These are phyloP conservation scores for Saccharomycopsis microspora DNA, from an alignment of 805 yeast genomes.

Conservation along the genomic window DNA sequence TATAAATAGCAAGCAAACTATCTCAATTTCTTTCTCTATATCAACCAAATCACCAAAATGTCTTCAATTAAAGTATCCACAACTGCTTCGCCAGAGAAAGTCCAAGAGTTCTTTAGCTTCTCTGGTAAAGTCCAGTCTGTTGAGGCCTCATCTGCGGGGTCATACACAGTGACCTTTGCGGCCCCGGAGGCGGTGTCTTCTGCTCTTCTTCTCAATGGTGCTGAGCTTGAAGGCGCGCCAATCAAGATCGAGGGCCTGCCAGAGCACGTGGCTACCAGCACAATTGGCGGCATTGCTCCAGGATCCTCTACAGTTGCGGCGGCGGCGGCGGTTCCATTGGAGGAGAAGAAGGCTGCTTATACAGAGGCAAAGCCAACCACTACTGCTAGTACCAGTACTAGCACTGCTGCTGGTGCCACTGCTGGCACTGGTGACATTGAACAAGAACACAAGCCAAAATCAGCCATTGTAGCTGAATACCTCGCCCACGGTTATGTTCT, in stretches of 20 bases:
- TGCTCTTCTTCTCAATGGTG: slow-evolving; percentile 60
- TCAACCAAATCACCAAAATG: too few relatives aligned
- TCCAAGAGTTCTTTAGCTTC: slow-evolving; percentile 60
- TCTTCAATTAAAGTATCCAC: slow-evolving; percentile 46
- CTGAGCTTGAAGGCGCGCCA: slow-evolving; percentile 51
- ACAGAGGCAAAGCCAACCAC: slow-evolving; percentile 9
- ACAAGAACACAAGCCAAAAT: slow-evolving; percentile 72
- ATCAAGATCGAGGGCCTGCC: slow-evolving; percentile 25
- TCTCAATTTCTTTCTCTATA: too few relatives aligned
- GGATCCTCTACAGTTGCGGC: slow-evolving; percentile 15
- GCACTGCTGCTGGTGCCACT: slow-evolving; percentile 14
- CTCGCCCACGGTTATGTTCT: slow-evolving; percentile 63
- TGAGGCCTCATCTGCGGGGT: slow-evolving; percentile 22
- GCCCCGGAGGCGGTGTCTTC: slow-evolving; percentile 54
- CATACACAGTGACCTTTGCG: slow-evolving; percentile 39
- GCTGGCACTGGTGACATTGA: slow-evolving; percentile 32
- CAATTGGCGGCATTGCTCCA: slow-evolving; percentile 13
- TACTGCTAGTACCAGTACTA: slow-evolving; percentile 13
- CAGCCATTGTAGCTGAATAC: slow-evolving; percentile 66
- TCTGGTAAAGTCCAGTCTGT: slow-evolving; percentile 43
- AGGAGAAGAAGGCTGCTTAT: slow-evolving; percentile 17
- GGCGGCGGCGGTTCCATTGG: slow-evolving; percentile 15
- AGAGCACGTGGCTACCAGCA: slow-evolving; percentile 11
- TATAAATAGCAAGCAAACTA: too few relatives aligned
- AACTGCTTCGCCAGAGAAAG: slow-evolving; percentile 35